These are phyloP conservation scores for Cyberlindnera mycetangii DNA, from an alignment of 805 yeast genomes.

Conservation along the genomic window DNA sequence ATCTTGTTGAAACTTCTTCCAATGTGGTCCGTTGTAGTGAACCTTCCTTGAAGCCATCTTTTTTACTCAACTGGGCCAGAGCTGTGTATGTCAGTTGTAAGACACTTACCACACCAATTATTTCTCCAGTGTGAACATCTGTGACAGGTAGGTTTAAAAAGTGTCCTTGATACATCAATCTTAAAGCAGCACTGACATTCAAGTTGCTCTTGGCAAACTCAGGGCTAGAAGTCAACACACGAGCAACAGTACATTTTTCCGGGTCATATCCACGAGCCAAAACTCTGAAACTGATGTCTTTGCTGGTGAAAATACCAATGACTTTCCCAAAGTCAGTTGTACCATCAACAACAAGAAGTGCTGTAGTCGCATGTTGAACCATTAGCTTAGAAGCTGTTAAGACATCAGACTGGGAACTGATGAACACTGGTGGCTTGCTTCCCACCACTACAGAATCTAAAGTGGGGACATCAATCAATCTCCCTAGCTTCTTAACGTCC, in stretches of 20 bases:
- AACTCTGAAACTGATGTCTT: constrained; percentile 43
- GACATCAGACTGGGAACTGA: constrained; percentile 37
- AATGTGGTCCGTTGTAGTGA: constrained; percentile 20
- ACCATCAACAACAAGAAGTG: constrained; percentile 38
- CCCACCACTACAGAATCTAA: constrained; percentile 25
- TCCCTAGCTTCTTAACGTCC: constrained; percentile 38
- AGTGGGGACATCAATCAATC: constrained; percentile 41
- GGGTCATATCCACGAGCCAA: constrained; percentile 37
- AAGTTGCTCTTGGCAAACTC: constrained; percentile 39
- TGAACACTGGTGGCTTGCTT: constrained; percentile 30
- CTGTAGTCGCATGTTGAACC: constrained; percentile 38
- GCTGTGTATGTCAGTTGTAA: constrained; percentile 42
- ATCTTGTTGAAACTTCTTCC: constrained; percentile 24
- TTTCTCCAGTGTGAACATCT: constrained; percentile 23
- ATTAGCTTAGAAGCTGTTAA: constrained; percentile 38
- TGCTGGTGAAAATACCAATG: constrained; percentile 45
- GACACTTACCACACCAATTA: constrained; percentile 43
- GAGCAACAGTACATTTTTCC: constrained; percentile 34
- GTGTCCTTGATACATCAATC: constrained; percentile 46
- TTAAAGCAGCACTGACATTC: constrained; percentile 41
- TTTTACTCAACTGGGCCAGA: constrained; percentile 33
- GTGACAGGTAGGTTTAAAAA: constrained; percentile 42
- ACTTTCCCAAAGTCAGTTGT: constrained; percentile 32
- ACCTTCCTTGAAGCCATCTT: constrained; percentile 22
- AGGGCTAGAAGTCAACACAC: constrained; percentile 45